Evolutionary conservation across 2,329 filamentous ascomycete genomes (phyloP).

Genomic region (Zymoseptoria passerinii): DNA sequence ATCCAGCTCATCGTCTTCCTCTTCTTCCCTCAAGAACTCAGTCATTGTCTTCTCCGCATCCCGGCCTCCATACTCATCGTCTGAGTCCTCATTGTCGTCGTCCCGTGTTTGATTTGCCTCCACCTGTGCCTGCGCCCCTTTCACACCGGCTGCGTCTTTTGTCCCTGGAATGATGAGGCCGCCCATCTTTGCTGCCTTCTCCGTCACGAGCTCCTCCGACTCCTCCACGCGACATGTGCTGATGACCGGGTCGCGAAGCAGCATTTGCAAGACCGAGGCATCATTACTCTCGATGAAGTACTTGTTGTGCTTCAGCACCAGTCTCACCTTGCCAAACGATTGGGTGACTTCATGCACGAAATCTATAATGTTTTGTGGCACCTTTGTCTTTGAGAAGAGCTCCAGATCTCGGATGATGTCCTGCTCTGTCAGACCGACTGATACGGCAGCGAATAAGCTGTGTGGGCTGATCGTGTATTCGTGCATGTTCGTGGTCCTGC

Average conservation of each 20-base stretch:
- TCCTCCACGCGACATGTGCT: conserved; percentile 69
- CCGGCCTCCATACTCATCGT: conserved; percentile 46
- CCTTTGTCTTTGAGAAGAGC: conserved; percentile 76
- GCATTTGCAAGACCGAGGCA: conserved; percentile 71
- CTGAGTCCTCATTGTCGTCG: conserved; percentile 45
- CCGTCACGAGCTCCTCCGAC: conserved; percentile 64
- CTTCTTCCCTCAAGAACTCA: conserved; percentile 59
- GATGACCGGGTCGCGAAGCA: conserved; percentile 79
- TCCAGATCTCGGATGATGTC: conserved; percentile 89
- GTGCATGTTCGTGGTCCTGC: conserved; percentile 81
- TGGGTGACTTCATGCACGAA: conserved; percentile 79
- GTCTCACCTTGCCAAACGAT: conserved; percentile 90
- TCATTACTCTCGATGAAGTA: conserved; percentile 93
- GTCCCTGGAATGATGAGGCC: conserved; percentile 89
- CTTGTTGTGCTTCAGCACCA: conserved; percentile 88
- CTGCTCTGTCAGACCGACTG: conserved; percentile 78
- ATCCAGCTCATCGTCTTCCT: conserved; percentile 76
- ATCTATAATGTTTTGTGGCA: conserved; percentile 69
- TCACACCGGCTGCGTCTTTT: conserved; percentile 80
- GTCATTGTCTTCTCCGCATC: conserved; percentile 52
- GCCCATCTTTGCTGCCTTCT: conserved; percentile 76
- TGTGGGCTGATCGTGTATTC: conserved; percentile 89
- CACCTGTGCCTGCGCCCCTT: conserved; percentile 55
- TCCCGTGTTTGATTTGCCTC: conserved; percentile 37
- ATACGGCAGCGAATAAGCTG: conserved; percentile 90